phyloP scores from a whole-genome alignment of 2,329 filamentous ascomycete genomes.

The Neofusicoccum ribis region DNA sequence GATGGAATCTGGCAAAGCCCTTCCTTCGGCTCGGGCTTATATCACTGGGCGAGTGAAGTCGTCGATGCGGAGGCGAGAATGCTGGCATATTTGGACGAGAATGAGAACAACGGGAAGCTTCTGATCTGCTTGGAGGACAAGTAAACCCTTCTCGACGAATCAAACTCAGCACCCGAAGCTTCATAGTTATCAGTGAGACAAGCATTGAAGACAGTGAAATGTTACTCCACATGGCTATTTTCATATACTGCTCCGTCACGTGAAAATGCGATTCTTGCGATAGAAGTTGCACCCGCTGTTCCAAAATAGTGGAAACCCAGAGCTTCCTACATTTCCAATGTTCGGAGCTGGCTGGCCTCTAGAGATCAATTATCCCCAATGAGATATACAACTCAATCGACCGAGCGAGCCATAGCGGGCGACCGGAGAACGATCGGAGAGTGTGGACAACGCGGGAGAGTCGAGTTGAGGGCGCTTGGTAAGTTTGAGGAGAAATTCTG shows the following conservation, averaged over 20 bases:
- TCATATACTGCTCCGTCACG: neutral
- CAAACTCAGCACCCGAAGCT: too few relatives aligned
- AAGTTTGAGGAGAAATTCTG: too few relatives aligned
- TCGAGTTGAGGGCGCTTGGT: neutral
- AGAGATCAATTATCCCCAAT: too few relatives aligned
- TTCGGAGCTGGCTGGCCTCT: neutral
- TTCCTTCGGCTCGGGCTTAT: neutral
- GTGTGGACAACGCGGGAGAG: neutral
- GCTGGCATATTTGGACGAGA: constrained; percentile 10
- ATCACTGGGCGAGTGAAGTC: neutral
- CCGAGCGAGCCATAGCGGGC: neutral
- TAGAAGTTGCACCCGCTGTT: neutral
- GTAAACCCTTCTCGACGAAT: neutral
- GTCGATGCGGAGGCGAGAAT: constrained; percentile 13
- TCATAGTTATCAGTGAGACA: too few relatives aligned
- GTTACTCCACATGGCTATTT: too few relatives aligned
- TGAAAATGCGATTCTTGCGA: neutral
- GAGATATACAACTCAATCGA: too few relatives aligned
- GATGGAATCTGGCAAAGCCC: neutral
- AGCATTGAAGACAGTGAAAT: too few relatives aligned
- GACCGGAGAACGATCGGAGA: neutral
- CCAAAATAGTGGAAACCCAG: too few relatives aligned
- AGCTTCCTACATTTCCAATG: neutral
- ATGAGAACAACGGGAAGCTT: constrained; percentile 1
- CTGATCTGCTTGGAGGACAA: constrained; percentile 6